Percentiles rank a stretch among this genome's conserved stretches.
These are phyloP conservation scores for Verticillium nubilum DNA, from an alignment of 2,329 filamentous ascomycete species.

Conservation along the genomic window DNA sequence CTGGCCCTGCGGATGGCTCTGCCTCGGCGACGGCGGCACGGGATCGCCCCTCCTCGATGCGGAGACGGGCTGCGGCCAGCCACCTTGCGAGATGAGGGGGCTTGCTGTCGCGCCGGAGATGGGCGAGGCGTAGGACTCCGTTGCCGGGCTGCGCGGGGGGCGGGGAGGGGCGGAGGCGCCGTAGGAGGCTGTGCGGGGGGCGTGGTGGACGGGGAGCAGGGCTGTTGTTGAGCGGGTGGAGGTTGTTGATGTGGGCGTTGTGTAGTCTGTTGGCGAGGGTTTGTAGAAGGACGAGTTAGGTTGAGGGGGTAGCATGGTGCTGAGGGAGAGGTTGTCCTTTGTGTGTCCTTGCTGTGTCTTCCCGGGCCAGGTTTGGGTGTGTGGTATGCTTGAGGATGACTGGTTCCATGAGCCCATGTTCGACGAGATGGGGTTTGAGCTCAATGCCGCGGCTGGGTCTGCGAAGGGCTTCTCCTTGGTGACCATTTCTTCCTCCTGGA, in stretches of 20 bases:
- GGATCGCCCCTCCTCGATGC: neutral
- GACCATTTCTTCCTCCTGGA: conserved; percentile 19
- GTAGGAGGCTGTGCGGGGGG: neutral
- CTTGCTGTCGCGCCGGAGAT: conserved; percentile 7
- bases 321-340: conserved; percentile 1
- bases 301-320: conserved; percentile 8
- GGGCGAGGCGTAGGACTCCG: conserved; percentile 5
- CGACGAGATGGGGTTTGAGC: conserved; percentile 12
- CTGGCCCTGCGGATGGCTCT: neutral
- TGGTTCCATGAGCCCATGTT: neutral
- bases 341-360: neutral
- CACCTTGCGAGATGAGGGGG: conserved; percentile 12
- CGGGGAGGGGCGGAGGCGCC: conserved; percentile 18
- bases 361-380: neutral
- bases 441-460: conserved; percentile 2
- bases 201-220: conserved; percentile 18
- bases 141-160: conserved; percentile 16
- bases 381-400: neutral
- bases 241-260: conserved; percentile 24
- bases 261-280: conserved; percentile 11
- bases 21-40: neutral
- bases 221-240: conserved; percentile 27
- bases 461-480: conserved; percentile 14
- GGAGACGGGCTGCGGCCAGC: neutral
- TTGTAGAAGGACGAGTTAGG: conserved; percentile 7